Percentiles rank a stretch among this genome's conserved stretches.
Evolutionary conservation across 2,329 filamentous ascomycete species (phyloP).

Genomic region (Fusarium redolens): DNA sequence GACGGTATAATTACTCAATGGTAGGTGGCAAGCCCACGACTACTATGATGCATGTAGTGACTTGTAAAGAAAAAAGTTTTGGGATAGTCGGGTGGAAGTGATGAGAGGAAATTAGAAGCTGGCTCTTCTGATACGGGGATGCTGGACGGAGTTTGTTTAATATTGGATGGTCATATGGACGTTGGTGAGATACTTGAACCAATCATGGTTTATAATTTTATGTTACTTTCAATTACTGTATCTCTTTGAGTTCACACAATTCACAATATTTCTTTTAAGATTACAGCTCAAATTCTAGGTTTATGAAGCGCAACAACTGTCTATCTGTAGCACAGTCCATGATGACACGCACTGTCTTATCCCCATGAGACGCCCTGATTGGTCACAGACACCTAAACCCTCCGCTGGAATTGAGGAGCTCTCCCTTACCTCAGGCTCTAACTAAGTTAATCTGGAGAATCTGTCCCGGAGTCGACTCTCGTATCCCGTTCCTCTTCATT

Average conservation of each 20-base stretch:
- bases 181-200: background rate
- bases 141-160: background rate
- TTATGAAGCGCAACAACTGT: background rate
- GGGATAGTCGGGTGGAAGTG: background rate
- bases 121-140: slow-evolving; percentile 7
- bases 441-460: background rate
- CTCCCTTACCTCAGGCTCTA: slow-evolving; percentile 33
- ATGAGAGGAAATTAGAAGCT: slow-evolving; percentile 7
- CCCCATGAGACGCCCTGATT: slow-evolving; percentile 13
- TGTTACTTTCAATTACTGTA: background rate
- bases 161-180: background rate
- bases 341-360: slow-evolving; percentile 12
- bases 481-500: slow-evolving; percentile 24
- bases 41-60: background rate
- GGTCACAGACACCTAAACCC: slow-evolving; percentile 12
- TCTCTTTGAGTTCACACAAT: background rate
- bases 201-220: background rate
- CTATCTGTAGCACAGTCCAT: slow-evolving; percentile 14
- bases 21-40: background rate
- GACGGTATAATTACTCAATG: background rate
- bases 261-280: background rate
- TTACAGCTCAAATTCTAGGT: background rate
- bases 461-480: slow-evolving; percentile 26
- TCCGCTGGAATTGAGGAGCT: slow-evolving; percentile 27
- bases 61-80: background rate